Evolutionary conservation across 805 yeast genomes (phyloP).

Genomic region (Zygosaccharomyces siamensis): DNA sequence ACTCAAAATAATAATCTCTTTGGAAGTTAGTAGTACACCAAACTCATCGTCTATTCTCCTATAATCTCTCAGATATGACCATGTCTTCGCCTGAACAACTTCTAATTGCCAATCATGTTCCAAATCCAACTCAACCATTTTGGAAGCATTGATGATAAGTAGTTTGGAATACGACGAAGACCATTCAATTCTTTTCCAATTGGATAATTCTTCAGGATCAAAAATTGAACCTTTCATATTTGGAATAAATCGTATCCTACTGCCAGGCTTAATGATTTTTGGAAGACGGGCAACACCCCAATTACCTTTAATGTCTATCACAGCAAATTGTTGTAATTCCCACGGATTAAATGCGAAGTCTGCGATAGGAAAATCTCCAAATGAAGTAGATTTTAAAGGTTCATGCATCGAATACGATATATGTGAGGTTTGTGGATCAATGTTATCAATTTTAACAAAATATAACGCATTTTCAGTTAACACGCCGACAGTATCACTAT

Average conservation of each 20-base stretch:
- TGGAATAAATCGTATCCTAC: slow-evolving; percentile 8
- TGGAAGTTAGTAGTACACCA: slow-evolving; percentile 57
- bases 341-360: slow-evolving; percentile 45
- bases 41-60: slow-evolving; percentile 33
- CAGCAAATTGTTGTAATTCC: slow-evolving; percentile 37
- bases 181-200: slow-evolving; percentile 52
- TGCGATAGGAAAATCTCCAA: slow-evolving; percentile 38
- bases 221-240: slow-evolving; percentile 29
- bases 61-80: slow-evolving; percentile 50
- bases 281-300: slow-evolving; percentile 41
- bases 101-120: slow-evolving; percentile 31
- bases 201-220: slow-evolving; percentile 50
- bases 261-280: slow-evolving; percentile 8
- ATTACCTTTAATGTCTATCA: slow-evolving; percentile 51
- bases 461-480: slow-evolving; percentile 38
- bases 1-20: slow-evolving; percentile 55
- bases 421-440: slow-evolving; percentile 10
- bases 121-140: slow-evolving; percentile 35
- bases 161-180: slow-evolving; percentile 31
- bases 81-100: slow-evolving; percentile 46
- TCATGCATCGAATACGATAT: slow-evolving; percentile 20
- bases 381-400: slow-evolving; percentile 22
- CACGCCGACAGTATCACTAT: slow-evolving; percentile 34
- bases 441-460: slow-evolving; percentile 31
- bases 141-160: slow-evolving; percentile 42